A percentile compares a stretch with the other conserved stretches of the same genome.
phyloP scores from a whole-genome alignment of 2,329 filamentous ascomycete species.

The Lasiodiplodia hormozganensis region DNA sequence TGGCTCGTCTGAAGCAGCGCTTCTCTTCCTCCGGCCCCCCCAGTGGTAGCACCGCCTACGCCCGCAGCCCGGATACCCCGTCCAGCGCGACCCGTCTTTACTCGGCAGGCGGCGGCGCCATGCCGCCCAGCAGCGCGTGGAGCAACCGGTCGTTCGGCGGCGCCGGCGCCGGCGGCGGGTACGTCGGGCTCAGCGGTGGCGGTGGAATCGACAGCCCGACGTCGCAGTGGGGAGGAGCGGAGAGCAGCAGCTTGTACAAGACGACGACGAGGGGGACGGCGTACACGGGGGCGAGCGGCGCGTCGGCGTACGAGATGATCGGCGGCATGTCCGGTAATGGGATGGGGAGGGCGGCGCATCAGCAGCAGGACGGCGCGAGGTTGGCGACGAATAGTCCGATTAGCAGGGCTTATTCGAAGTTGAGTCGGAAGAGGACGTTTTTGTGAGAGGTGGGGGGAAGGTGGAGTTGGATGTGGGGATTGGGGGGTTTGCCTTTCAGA shows the following conservation, averaged over 20 bases:
- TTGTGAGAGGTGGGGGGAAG: neutral
- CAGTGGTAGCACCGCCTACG: neutral
- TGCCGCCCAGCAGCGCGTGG: constrained; percentile 5
- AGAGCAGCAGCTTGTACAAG: neutral
- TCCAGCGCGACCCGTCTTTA: neutral
- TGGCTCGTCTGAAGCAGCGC: neutral
- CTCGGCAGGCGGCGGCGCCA: neutral
- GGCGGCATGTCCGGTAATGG: neutral
- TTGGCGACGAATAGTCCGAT: neutral
- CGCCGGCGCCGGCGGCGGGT: neutral
- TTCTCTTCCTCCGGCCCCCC: neutral
- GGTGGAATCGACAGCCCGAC: neutral
- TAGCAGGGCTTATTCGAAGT: constrained; percentile 22
- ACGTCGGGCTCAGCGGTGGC: neutral
- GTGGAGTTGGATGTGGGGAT: neutral
- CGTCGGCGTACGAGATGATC: constrained; percentile 2
- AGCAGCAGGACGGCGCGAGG: neutral
- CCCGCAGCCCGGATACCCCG: constrained; percentile 4
- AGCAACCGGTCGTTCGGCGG: constrained; percentile 5
- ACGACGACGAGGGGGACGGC: constrained; percentile 8
- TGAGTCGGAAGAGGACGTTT: constrained; percentile 27
- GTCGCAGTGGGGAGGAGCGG: neutral
- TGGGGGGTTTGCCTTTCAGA: neutral
- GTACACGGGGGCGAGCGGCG: neutral
- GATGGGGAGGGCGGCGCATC: neutral